Conservation (phyloP, 2,329 filamentous ascomycete species). For the Diaporthe sp. region DNA sequence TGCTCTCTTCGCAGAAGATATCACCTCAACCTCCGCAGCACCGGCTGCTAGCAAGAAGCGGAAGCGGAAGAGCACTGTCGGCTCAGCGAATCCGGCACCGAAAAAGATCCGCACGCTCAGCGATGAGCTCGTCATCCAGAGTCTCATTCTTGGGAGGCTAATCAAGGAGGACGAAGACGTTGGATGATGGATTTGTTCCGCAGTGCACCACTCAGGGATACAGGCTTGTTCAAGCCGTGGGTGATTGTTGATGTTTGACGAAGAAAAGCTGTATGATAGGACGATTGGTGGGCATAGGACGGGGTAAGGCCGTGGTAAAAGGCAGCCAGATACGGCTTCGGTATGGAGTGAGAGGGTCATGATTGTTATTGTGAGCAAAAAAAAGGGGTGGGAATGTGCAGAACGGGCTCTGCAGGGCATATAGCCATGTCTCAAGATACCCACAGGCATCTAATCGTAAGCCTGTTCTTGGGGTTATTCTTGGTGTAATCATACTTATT, state of each 20-base stretch:
- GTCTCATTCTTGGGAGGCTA: conserved; percentile 86
- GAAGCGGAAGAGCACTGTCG: conserved; percentile 58
- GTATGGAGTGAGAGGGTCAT: neutral
- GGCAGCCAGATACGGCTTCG: neutral
- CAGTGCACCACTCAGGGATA: neutral
- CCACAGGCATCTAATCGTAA: neutral
- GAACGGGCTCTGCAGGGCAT: neutral
- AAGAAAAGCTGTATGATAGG: neutral
- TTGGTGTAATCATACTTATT: neutral
- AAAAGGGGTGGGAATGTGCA: neutral
- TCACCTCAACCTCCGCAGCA: neutral
- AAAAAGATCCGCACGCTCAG: conserved; percentile 76
- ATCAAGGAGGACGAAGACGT: conserved; percentile 71
- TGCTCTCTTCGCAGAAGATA: conserved; percentile 40
- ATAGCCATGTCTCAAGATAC: neutral
- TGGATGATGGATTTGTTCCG: conserved; percentile 20
- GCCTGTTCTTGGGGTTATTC: neutral
- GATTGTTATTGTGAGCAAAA: neutral
- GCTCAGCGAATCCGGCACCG: conserved; percentile 49
- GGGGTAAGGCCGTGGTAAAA: neutral
- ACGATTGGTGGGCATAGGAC: neutral
- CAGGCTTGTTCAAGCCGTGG: neutral
- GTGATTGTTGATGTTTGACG: conserved; percentile 11
- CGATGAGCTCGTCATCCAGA: conserved; percentile 92
- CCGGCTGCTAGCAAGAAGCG: conserved; percentile 49